Evolutionary conservation across 1,139 yeast genomes (phyloP).

Genomic region (Yamadazyma buinensis): DNA sequence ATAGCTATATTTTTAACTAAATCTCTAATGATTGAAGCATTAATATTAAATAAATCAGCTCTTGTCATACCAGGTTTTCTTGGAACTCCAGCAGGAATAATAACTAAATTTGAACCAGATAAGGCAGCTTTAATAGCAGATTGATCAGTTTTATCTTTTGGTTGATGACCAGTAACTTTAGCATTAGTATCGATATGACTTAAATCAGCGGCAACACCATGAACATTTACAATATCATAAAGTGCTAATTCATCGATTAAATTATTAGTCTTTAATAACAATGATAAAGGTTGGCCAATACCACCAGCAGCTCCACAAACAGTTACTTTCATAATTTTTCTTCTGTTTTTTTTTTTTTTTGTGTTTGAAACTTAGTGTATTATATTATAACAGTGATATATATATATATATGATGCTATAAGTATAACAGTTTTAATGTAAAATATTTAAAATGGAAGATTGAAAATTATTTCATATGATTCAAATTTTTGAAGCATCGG

Average conservation of each 20-base stretch:
- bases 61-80: constrained; percentile 81
- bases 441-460: no score
- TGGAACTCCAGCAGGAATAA: constrained; percentile 82
- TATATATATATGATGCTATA: no score
- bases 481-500: no score
- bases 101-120: constrained; percentile 53
- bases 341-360: no score
- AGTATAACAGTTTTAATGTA: no score
- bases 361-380: no score
- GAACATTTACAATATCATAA: constrained; percentile 64
- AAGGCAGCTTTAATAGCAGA: constrained; percentile 49
- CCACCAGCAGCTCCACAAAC: constrained; percentile 83
- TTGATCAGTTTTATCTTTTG: constrained; percentile 45
- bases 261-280: constrained; percentile 57
- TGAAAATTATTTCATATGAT: no score
- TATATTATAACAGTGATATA: no score
- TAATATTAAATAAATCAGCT: constrained; percentile 70
- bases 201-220: constrained; percentile 72
- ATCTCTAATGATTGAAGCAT: constrained; percentile 63
- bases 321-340: constrained; percentile 65
- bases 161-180: constrained; percentile 53
- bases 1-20: constrained; percentile 57
- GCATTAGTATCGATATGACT: constrained; percentile 68
- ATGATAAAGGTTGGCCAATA: constrained; percentile 72
- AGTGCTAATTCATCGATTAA: constrained; percentile 54